These are phyloP conservation scores for Singerocomus inundabilis DNA, from an alignment of 1,284 basidiomycete species.

Conservation along the genomic window DNA sequence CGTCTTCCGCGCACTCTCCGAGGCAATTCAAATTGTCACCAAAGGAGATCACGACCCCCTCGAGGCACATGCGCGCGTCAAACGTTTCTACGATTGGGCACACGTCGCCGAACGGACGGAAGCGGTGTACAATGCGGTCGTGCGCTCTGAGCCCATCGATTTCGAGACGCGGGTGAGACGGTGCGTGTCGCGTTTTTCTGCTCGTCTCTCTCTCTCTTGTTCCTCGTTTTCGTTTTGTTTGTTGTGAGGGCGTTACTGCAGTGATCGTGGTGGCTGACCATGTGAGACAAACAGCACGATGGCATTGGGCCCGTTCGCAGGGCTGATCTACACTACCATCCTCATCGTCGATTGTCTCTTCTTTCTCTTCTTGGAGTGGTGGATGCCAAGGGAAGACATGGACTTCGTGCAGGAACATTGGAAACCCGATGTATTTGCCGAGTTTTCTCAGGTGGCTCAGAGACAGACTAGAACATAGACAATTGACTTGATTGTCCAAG, in stretches of 20 bases:
- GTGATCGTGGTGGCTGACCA: neutral
- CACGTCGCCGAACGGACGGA: constrained; percentile 83
- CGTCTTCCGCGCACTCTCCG: constrained; percentile 78
- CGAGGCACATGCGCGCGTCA: constrained; percentile 76
- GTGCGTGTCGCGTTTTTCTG: constrained; percentile 38
- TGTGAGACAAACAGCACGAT: constrained; percentile 50
- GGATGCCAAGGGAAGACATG: constrained; percentile 65
- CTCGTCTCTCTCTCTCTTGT: too few species aligned
- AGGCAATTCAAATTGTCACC: constrained; percentile 74
- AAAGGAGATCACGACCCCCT: constrained; percentile 74
- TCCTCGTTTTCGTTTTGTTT: too few species aligned
- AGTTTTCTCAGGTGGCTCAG: constrained; percentile 26
- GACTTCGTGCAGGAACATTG: constrained; percentile 61
- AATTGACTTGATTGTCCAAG: constrained; percentile 7
- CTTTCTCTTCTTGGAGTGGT: constrained; percentile 74
- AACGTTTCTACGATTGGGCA: constrained; percentile 86
- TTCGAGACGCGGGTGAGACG: constrained; percentile 71
- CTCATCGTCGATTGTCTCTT: constrained; percentile 80
- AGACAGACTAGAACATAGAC: neutral
- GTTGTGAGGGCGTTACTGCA: too few species aligned
- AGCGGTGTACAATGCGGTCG: constrained; percentile 72
- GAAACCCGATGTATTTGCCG: constrained; percentile 36
- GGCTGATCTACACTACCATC: constrained; percentile 77
- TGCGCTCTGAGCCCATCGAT: constrained; percentile 58
- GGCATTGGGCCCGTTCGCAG: constrained; percentile 68